These are phyloP conservation scores for Daldinia childiae DNA, from an alignment of 495 filamentous ascomycete species.

Conservation along the genomic window DNA sequence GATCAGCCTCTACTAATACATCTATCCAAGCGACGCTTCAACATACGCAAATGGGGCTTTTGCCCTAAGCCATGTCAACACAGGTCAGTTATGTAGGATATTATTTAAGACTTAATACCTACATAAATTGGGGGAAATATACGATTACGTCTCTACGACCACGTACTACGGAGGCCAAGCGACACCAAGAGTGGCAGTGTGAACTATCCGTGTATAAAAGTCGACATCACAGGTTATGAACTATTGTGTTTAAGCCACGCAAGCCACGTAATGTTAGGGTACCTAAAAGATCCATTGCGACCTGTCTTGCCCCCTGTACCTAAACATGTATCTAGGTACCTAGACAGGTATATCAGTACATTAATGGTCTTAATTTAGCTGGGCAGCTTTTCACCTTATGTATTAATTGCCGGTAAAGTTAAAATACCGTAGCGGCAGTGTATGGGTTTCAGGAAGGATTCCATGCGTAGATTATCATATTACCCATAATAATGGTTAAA, in stretches of 20 bases:
- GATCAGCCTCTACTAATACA: not conserved
- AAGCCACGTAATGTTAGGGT: conserved; percentile 5
- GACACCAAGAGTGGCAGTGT: conserved; percentile 4
- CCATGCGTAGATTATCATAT: too few species aligned
- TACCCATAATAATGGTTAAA: too few species aligned
- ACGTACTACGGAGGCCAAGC: not conserved
- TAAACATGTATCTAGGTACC: not conserved
- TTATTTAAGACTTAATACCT: not conserved
- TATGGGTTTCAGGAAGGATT: too few species aligned
- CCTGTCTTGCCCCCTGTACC: not conserved
- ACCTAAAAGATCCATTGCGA: too few species aligned
- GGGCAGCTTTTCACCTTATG: not conserved
- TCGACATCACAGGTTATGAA: not conserved
- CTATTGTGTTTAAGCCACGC: not conserved
- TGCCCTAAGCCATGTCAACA: not conserved
- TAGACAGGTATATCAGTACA: not conserved
- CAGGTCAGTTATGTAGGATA: not conserved
- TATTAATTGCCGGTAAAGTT: not conserved
- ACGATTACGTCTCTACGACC: not conserved
- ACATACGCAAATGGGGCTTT: conserved; percentile 3
- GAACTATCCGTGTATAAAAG: not conserved
- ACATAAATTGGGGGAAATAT: not conserved
- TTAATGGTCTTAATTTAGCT: not conserved
- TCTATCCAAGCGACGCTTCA: not conserved
- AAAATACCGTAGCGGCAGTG: too few species aligned